phyloP scores from a whole-genome alignment of 805 yeast species.

The Suhomyces prunicola region DNA sequence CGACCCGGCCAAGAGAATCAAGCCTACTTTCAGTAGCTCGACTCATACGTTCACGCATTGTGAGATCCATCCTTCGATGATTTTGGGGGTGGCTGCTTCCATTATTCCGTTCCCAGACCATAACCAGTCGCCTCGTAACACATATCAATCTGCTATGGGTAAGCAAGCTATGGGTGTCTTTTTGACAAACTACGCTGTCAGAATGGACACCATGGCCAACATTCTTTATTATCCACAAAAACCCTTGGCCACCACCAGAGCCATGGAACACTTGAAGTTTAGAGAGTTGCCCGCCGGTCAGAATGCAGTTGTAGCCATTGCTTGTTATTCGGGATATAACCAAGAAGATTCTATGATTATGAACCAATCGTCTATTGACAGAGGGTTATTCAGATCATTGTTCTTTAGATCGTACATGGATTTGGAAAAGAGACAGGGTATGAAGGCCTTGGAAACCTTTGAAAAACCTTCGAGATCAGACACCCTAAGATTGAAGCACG shows the following conservation, averaged over 20 bases:
- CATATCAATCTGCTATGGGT: conserved; percentile 99
- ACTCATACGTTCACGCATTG: conserved; percentile 93
- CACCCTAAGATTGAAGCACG: conserved; percentile 93
- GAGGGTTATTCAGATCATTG: conserved; percentile 93
- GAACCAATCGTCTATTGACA: conserved; percentile 96
- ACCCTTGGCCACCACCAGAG: conserved; percentile 95
- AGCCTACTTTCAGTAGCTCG: conserved; percentile 51
- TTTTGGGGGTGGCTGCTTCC: conserved; percentile 96
- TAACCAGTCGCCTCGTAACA: conserved; percentile 98
- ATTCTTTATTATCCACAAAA: conserved; percentile 96
- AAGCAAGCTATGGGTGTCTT: conserved; percentile 99
- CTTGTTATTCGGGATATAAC: conserved; percentile 97
- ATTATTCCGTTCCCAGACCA: conserved; percentile 99
- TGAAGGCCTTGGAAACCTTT: conserved; percentile 96
- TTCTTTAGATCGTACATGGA: conserved; percentile 98
- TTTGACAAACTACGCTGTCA: conserved; percentile 88
- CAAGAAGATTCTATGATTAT: conserved; percentile 99
- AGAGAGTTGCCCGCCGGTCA: conserved; percentile 99
- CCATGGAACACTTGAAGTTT: conserved; percentile 96
- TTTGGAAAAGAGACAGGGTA: conserved; percentile 97
- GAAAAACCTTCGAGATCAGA: conserved; percentile 95
- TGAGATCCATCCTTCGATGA: conserved; percentile 99
- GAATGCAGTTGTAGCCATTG: conserved; percentile 96
- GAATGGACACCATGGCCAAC: conserved; percentile 99
- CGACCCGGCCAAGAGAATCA: conserved; percentile 85